Percentiles rank a stretch among this genome's conserved stretches.
Evolutionary conservation across 2,329 filamentous ascomycete genomes (phyloP).

Genomic region (Xylaria polymorpha): DNA sequence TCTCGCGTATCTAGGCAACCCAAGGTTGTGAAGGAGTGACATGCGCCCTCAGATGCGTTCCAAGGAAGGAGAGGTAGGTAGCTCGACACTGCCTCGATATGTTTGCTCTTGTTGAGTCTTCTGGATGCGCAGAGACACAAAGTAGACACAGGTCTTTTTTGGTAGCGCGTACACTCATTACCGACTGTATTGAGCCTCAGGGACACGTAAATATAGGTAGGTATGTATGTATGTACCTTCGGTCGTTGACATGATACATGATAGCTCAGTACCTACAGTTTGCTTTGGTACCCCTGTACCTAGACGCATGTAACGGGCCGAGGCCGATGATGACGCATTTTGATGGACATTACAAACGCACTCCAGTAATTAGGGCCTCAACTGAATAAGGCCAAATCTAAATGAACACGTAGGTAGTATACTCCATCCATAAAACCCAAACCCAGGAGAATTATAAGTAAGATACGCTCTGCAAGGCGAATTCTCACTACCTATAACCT

Average conservation of each 20-base stretch:
- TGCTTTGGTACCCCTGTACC: background rate
- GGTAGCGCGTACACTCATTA: no score
- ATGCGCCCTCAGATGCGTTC: no score
- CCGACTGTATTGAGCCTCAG: no score
- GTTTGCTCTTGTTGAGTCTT: background rate
- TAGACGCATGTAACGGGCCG: conserved; percentile 10
- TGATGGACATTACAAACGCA: conserved; percentile 10
- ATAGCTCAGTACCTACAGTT: background rate
- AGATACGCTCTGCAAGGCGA: no score
- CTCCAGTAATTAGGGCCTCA: background rate
- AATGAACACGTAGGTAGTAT: background rate
- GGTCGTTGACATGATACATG: background rate
- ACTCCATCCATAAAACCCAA: no score
- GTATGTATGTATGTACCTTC: background rate
- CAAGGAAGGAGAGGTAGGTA: no score
- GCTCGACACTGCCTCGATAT: no score
- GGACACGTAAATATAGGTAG: no score
- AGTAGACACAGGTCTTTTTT: no score
- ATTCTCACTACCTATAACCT: no score
- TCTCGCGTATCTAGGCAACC: background rate
- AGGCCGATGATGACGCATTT: conserved; percentile 3
- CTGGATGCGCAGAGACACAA: background rate
- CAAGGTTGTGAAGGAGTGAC: background rate
- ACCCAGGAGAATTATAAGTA: no score
- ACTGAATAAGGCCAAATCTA: background rate